Conservation (phyloP, 2,329 filamentous ascomycete genomes). For the Aphanoascus verrucosus region DNA sequence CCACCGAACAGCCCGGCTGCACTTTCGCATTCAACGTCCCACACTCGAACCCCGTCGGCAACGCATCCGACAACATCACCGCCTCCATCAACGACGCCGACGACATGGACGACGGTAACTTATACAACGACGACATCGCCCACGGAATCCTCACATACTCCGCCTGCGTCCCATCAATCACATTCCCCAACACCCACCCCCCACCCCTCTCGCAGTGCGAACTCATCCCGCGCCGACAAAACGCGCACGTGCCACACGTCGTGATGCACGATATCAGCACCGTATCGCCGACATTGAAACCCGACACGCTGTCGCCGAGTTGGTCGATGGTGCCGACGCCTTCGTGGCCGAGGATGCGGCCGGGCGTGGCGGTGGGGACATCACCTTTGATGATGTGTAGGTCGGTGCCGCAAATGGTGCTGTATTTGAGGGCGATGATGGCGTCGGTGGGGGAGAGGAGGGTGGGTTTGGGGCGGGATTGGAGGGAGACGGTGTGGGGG, state of each 20-base stretch:
- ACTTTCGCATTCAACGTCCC: slow-evolving; percentile 45
- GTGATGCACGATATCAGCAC: slow-evolving; percentile 46
- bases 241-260: slow-evolving; percentile 40
- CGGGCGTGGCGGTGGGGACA: slow-evolving; percentile 39
- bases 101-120: slow-evolving; percentile 35
- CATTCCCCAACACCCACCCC: slow-evolving; percentile 37
- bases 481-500: slow-evolving; percentile 26
- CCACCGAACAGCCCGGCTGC: slow-evolving; percentile 43
- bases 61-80: slow-evolving; percentile 46
- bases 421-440: slow-evolving; percentile 40
- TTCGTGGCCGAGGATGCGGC: slow-evolving; percentile 44
- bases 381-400: slow-evolving; percentile 48
- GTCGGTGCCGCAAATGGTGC: slow-evolving; percentile 46
- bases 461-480: slow-evolving; percentile 35
- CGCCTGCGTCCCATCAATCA: slow-evolving; percentile 44
- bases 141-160: slow-evolving; percentile 46
- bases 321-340: slow-evolving; percentile 42
- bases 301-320: slow-evolving; percentile 37
- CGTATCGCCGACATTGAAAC: slow-evolving; percentile 40
- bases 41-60: slow-evolving; percentile 46
- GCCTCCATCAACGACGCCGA: slow-evolving; percentile 25
- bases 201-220: slow-evolving; percentile 46
- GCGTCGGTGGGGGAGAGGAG: slow-evolving; percentile 39
- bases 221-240: slow-evolving; percentile 34
- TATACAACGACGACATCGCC: slow-evolving; percentile 41